Evolutionary conservation across 768 basidiomycete species (phyloP), one percentile per base, ranked within the genome.

Genomic region (Leccinellum luteum): DNA sequence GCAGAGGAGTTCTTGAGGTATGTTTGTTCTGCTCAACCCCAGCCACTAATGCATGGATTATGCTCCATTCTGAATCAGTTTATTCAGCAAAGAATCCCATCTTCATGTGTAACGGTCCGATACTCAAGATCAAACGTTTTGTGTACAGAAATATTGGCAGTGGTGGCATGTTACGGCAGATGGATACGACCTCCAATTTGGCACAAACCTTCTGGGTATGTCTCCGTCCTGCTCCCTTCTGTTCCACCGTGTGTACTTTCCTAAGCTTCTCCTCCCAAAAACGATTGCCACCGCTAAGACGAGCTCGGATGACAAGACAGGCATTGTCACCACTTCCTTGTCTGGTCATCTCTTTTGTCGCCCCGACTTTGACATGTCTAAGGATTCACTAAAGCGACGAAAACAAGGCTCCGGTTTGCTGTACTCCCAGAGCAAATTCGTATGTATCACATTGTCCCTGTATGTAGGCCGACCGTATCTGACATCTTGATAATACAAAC

Each of bases 171-270:
- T 53, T 58, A 85, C 81, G 0, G 69, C 59, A 14, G 75, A 81
- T 25, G 81, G 81, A 6, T 83, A 80, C 55, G 84, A 85, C 61
- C 64, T 81, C n/a, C 78, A 81, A 52, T 86, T 83, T 53, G 84
- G 81, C 13, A 81, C 79, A 2, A 85, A 85, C 60, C 79, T 81
- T 27, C 60, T 84, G 8, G 82, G 82, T 78, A 55, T 68, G 54
- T 30, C n/a, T n/a, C n/a, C n/a, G n/a, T n/a, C n/a, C n/a, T 17
- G n/a, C 13, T 4, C 34, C 3, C 47, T 1, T 7, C 28, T 9
- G 17, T 12, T 25, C 8, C 27, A n/a, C n/a, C 8, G 6, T 45
- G 41, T 7, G 14, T 8, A 82, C 63, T 76, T 89, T 56, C 87
- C 85, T 2, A 72, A 74, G 47, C 73, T 80, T 14, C 76, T 86